These are phyloP conservation scores for Aspergillus thermomutatus DNA, from an alignment of 2,329 filamentous ascomycete species.

Conservation along the genomic window DNA sequence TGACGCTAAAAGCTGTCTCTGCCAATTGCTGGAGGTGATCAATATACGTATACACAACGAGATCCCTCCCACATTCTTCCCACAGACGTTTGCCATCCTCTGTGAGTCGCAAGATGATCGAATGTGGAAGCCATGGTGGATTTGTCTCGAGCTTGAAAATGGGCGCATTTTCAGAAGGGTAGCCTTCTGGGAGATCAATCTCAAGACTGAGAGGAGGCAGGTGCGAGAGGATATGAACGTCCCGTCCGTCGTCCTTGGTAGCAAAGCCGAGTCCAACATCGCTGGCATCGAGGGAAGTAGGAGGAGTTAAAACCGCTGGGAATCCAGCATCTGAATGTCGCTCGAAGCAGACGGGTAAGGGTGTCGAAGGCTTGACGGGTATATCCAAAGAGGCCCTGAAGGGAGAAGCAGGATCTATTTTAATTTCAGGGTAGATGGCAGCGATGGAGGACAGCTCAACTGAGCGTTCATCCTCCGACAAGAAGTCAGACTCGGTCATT, in stretches of 20 bases:
- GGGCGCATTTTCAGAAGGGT: constrained; percentile 54
- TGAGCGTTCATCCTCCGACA: constrained; percentile 53
- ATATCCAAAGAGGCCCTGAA: constrained; percentile 55
- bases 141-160: constrained; percentile 47
- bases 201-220: constrained; percentile 55
- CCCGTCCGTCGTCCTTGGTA: constrained; percentile 25
- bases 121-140: constrained; percentile 52
- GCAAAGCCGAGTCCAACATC: constrained; percentile 15
- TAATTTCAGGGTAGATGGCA: constrained; percentile 62
- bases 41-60: constrained; percentile 59
- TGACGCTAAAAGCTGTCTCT: constrained; percentile 53
- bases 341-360: constrained; percentile 47
- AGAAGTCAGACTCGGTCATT: constrained; percentile 36
- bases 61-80: constrained; percentile 57
- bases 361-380: constrained; percentile 52
- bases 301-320: constrained; percentile 38
- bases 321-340: constrained; percentile 32
- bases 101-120: constrained; percentile 44
- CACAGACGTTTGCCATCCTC: constrained; percentile 51
- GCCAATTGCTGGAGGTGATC: constrained; percentile 58
- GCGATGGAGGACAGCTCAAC: constrained; percentile 59
- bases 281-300: constrained; percentile 38
- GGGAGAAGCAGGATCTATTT: constrained; percentile 43
- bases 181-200: constrained; percentile 53
- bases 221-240: constrained; percentile 50